phyloP scores from a whole-genome alignment of 805 yeast species.

The Candida broadrunensis region DNA sequence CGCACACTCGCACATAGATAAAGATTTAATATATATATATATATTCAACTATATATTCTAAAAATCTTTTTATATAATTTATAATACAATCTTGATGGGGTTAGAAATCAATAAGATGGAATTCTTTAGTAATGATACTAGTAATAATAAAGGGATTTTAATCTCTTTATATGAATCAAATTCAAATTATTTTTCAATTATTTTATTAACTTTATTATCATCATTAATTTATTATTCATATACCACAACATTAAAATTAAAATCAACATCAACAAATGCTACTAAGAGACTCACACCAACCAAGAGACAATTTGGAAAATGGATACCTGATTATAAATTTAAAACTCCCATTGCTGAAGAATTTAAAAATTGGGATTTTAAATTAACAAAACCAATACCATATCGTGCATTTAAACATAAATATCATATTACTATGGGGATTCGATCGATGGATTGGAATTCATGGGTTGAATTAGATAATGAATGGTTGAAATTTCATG shows the following conservation, averaged over 20 bases:
- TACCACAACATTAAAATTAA: too few species aligned
- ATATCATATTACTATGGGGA: slow-evolving; percentile 68
- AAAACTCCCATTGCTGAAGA: slow-evolving; percentile 48
- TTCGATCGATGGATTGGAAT: slow-evolving; percentile 57
- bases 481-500: slow-evolving; percentile 58
- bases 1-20: too few species aligned
- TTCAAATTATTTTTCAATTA: neutral
- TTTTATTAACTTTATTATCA: neutral
- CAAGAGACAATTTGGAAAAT: slow-evolving; percentile 48
- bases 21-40: too few species aligned
- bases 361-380: slow-evolving; percentile 47
- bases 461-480: slow-evolving; percentile 69
- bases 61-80: too few species aligned
- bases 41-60: too few species aligned
- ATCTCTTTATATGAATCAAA: neutral
- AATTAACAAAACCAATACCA: slow-evolving; percentile 53
- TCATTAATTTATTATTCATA: neutral
- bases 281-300: too few species aligned
- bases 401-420: slow-evolving; percentile 66
- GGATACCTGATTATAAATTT: slow-evolving; percentile 51
- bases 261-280: too few species aligned
- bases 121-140: too few species aligned
- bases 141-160: neutral
- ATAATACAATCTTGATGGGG: too few species aligned
- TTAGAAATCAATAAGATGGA: too few species aligned